These are phyloP conservation scores for Aspergillus bertholletiae DNA, from an alignment of 495 filamentous ascomycete genomes.

Conservation along the genomic window DNA sequence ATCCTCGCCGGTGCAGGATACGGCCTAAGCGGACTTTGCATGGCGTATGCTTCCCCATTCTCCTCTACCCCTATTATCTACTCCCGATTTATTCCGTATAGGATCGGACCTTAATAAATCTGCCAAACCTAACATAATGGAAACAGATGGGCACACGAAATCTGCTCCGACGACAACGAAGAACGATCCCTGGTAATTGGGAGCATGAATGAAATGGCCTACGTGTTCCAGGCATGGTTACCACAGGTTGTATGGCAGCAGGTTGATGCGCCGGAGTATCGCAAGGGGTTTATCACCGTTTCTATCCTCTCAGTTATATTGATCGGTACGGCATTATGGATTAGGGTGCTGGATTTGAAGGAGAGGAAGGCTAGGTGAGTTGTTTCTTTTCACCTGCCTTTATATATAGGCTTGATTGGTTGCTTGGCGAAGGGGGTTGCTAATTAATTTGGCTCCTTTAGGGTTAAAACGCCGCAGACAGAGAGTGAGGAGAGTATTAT, in stretches of 20 bases:
- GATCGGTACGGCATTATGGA: slow-evolving; percentile 24
- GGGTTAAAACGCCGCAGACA: neutral
- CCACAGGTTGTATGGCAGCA: slow-evolving; percentile 50
- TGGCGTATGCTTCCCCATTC: slow-evolving; percentile 30
- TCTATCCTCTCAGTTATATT: slow-evolving; percentile 29
- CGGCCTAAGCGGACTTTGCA: slow-evolving; percentile 40
- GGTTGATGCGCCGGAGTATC: slow-evolving; percentile 46
- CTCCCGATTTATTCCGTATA: neutral
- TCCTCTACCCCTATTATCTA: slow-evolving; percentile 4
- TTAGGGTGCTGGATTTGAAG: slow-evolving; percentile 33
- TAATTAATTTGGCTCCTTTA: neutral
- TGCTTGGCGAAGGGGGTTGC: neutral
- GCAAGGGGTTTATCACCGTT: slow-evolving; percentile 45
- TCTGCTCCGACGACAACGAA: slow-evolving; percentile 49
- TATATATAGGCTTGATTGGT: neutral
- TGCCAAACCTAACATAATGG: neutral
- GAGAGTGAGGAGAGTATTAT: neutral
- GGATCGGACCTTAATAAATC: neutral
- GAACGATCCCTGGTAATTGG: slow-evolving; percentile 47
- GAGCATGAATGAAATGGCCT: slow-evolving; percentile 49
- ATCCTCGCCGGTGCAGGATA: slow-evolving; percentile 34
- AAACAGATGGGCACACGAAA: slow-evolving; percentile 47
- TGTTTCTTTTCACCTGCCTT: neutral
- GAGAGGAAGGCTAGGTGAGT: slow-evolving; percentile 33
- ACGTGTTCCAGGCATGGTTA: slow-evolving; percentile 48